Conservation (phyloP, 495 filamentous ascomycete genomes). For the Saxispiralis lemnorum region DNA sequence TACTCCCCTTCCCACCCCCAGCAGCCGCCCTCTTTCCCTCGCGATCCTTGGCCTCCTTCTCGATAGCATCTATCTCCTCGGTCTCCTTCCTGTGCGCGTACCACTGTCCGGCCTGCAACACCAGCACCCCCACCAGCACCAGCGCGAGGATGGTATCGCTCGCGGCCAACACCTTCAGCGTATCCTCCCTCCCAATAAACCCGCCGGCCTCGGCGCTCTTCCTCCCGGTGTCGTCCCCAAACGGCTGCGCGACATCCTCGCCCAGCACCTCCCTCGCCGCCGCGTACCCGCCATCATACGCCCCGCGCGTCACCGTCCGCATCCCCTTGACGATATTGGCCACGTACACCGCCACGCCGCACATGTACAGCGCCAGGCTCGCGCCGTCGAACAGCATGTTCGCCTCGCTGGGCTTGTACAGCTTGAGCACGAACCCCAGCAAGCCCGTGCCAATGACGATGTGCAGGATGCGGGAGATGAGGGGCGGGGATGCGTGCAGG, state of each 20-base stretch:
- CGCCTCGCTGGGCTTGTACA: conserved; percentile 76
- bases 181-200: conserved; percentile 59
- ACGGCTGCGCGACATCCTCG: conserved; percentile 8
- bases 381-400: conserved; percentile 97
- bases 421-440: conserved; percentile 77
- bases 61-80: conserved; percentile 53
- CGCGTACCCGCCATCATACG: conserved; percentile 20
- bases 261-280: conserved; percentile 30
- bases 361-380: conserved; percentile 74
- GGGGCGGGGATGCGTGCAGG: conserved; percentile 67
- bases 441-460: conserved; percentile 80
- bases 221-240: conserved; percentile 21
- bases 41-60: conserved; percentile 10
- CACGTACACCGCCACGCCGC: conserved; percentile 77
- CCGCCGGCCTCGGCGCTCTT: conserved; percentile 5
- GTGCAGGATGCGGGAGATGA: conserved; percentile 84
- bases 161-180: conserved; percentile 74
- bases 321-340: conserved; percentile 91
- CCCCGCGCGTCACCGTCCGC: conserved; percentile 47
- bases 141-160: conserved; percentile 90
- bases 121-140: conserved; percentile 74
- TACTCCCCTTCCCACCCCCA: conserved; percentile 29
- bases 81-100: conserved; percentile 87
- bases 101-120: conserved; percentile 95
- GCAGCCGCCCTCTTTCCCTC: conserved; percentile 19